phyloP scores from a whole-genome alignment of 352 stramenopile genomes.

The Elongisporangium anandrum region DNA sequence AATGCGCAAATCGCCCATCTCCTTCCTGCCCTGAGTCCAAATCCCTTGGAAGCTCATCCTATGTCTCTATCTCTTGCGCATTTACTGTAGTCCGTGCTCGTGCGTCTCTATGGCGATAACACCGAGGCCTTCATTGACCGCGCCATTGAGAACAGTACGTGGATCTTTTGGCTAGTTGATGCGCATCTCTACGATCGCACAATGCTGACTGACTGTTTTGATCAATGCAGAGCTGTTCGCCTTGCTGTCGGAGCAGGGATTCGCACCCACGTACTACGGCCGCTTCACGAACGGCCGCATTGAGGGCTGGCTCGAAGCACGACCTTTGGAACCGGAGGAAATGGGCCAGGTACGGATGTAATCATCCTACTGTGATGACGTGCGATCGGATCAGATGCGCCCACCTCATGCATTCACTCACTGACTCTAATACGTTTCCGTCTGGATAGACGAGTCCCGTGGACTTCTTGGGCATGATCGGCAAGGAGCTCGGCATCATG shows the following conservation, averaged over 20 bases:
- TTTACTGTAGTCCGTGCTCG: constrained; percentile 72
- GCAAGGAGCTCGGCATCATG: constrained; percentile 83
- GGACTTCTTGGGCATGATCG: constrained; percentile 85
- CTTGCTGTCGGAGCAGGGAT: constrained; percentile 73
- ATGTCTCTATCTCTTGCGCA: not conserved
- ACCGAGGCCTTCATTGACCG: constrained; percentile 93
- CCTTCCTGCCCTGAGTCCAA: not conserved
- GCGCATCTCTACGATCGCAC: not conserved
- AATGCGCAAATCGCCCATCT: constrained; percentile 1
- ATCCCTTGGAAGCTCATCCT: not conserved
- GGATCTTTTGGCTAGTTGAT: not conserved
- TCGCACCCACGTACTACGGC: constrained; percentile 88
- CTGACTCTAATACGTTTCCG: not conserved
- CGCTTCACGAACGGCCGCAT: constrained; percentile 91
- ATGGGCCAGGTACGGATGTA: constrained; percentile 57
- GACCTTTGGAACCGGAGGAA: constrained; percentile 80
- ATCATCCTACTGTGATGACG: not conserved
- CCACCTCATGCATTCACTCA: constrained; percentile 1
- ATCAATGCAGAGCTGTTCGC: constrained; percentile 69
- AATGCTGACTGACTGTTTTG: constrained; percentile 2
- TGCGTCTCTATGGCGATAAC: constrained; percentile 91
- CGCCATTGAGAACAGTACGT: constrained; percentile 87
- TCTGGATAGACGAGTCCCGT: constrained; percentile 40
- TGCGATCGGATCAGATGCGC: not conserved
- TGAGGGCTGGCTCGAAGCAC: constrained; percentile 86